phyloP scores from a whole-genome alignment of 441 rosid genomes.

The Populus trichocarpa region DNA sequence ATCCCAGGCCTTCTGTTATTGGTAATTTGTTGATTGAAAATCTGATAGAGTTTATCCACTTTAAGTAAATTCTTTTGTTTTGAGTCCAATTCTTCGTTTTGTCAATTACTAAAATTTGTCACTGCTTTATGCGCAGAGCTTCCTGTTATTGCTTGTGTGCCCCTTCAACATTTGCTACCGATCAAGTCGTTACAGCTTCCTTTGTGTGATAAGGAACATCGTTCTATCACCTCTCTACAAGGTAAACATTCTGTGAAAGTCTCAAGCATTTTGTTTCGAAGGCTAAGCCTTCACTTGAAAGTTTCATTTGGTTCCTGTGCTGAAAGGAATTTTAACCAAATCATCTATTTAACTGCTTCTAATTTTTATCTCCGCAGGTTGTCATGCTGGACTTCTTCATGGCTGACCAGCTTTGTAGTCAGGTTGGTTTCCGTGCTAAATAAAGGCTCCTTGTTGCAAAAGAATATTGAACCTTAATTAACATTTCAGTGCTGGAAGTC shows the following conservation, averaged over 20 bases:
- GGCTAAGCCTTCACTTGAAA: neutral
- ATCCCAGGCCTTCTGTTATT: slow-evolving; percentile 74
- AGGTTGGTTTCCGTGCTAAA: slow-evolving; percentile 39
- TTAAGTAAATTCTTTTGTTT: neutral
- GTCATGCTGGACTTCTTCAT: slow-evolving; percentile 98
- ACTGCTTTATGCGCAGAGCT: slow-evolving; percentile 41
- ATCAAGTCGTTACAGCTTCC: slow-evolving; percentile 71
- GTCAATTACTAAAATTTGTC: neutral
- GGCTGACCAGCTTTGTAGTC: slow-evolving; percentile 99
- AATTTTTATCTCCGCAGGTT: slow-evolving; percentile 39
- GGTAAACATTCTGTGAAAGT: slow-evolving; percentile 27
- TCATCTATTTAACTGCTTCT: slow-evolving; percentile 2
- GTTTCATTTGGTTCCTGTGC: neutral
- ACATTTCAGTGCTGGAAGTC: neutral
- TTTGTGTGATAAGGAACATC: slow-evolving; percentile 70
- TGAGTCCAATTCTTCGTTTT: neutral
- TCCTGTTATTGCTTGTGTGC: slow-evolving; percentile 58
- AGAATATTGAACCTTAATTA: neutral
- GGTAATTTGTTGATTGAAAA: slow-evolving; percentile 36
- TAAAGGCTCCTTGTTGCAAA: neutral
- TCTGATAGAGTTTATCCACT: neutral
- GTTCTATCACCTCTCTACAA: slow-evolving; percentile 86
- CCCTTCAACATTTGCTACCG: slow-evolving; percentile 74
- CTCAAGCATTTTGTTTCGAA: neutral
- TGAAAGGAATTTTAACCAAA: neutral